Percentiles rank a stretch among this genome's conserved stretches.
Conservation (phyloP, 805 yeast species). For the Metschnikowia picachoensis region DNA sequence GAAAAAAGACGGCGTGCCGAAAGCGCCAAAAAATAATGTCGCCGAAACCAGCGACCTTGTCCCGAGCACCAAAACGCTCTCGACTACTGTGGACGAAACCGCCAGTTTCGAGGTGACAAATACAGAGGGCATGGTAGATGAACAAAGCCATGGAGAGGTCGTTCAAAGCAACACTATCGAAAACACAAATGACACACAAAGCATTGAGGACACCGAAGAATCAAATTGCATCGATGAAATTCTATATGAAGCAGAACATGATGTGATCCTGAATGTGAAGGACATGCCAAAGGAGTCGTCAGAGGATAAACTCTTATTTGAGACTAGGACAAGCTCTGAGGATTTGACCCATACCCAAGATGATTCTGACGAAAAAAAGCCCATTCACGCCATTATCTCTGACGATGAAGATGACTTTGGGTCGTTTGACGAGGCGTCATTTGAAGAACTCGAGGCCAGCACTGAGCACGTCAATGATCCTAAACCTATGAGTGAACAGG, state of each 20-base stretch:
- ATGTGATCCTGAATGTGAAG: not conserved
- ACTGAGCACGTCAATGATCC: not conserved
- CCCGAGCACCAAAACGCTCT: not conserved
- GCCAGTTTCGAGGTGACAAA: no score
- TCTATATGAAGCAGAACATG: not conserved
- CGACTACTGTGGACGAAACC: not conserved
- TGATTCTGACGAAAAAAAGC: not conserved
- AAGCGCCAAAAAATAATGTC: constrained; percentile 12
- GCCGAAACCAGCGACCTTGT: constrained; percentile 3
- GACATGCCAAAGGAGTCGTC: no score
- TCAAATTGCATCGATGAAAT: not conserved
- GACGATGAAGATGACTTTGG: constrained; percentile 36
- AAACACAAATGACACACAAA: not conserved
- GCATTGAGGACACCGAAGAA: not conserved
- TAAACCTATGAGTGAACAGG: no score
- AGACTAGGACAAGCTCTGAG: not conserved
- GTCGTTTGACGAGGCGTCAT: constrained; percentile 34
- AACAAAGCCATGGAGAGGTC: not conserved
- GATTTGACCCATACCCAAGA: not conserved
- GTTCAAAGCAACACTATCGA: not conserved
- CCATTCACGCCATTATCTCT: not conserved
- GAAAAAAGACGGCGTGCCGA: constrained; percentile 4
- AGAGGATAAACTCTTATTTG: no score
- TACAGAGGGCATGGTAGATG: not conserved
- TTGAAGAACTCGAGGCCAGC: constrained; percentile 17